A percentile compares a stretch with the other conserved stretches of the same genome.
Evolutionary conservation across 2,329 filamentous ascomycete species (phyloP).

Genomic region (Alternaria postmessia): DNA sequence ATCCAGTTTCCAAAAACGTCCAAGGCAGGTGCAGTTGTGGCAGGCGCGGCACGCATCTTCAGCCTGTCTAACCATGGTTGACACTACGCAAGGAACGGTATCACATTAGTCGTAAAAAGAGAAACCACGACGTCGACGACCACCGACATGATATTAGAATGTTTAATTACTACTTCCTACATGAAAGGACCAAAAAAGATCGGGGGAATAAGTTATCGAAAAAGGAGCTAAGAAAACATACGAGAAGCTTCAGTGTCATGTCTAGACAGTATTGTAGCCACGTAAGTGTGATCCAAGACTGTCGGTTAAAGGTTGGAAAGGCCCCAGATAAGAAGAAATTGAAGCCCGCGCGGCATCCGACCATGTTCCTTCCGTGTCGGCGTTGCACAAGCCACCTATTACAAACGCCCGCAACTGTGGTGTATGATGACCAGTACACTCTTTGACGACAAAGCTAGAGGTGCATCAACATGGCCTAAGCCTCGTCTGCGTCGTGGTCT

Average conservation of each 20-base stretch:
- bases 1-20: too few relatives aligned
- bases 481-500: conserved; percentile 44
- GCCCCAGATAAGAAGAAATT: conserved; percentile 43
- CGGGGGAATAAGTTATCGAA: conserved; percentile 54
- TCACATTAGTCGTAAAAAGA: too few relatives aligned
- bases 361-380: conserved; percentile 32
- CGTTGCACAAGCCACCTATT: conserved; percentile 40
- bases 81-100: too few relatives aligned
- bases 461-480: conserved; percentile 28
- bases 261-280: conserved; percentile 36
- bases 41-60: not conserved
- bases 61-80: too few relatives aligned
- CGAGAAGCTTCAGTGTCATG: conserved; percentile 45
- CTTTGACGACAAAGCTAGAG: conserved; percentile 7
- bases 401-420: conserved; percentile 44
- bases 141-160: conserved; percentile 49
- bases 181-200: conserved; percentile 47
- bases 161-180: conserved; percentile 53
- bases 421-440: conserved; percentile 20
- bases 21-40: not conserved
- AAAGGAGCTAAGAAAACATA: conserved; percentile 51
- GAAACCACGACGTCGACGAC: not conserved
- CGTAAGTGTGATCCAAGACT: conserved; percentile 30
- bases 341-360: conserved; percentile 31
- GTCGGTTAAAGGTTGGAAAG: conserved; percentile 35